Conservation (phyloP, 2,329 filamentous ascomycete species). For the Trematosphaeria pertusa region DNA sequence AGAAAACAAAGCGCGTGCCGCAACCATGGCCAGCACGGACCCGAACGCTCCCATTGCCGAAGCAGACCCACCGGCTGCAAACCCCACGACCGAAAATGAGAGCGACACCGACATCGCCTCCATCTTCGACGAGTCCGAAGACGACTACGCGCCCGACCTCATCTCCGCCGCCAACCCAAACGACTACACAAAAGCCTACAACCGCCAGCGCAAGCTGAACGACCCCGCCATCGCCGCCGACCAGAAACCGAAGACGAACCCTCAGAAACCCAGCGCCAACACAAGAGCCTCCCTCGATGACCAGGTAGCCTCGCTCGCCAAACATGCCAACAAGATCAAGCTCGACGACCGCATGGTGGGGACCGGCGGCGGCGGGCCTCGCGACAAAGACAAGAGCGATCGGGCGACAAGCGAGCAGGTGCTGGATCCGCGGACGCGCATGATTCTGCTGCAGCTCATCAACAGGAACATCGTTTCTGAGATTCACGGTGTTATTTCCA, state of each 20-base stretch:
- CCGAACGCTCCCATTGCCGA: too few species aligned
- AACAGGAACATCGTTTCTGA: constrained; percentile 89
- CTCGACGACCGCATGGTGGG: constrained; percentile 69
- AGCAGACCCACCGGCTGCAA: too few species aligned
- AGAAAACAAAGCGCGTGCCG: background rate
- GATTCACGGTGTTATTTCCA: constrained; percentile 93
- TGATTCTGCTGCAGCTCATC: constrained; percentile 96
- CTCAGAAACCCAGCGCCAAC: constrained; percentile 74
- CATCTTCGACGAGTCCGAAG: constrained; percentile 64
- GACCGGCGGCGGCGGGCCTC: constrained; percentile 52
- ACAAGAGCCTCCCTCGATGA: constrained; percentile 83
- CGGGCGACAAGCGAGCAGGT: constrained; percentile 95
- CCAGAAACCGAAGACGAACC: constrained; percentile 73
- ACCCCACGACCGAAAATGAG: constrained; percentile 45
- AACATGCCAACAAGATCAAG: constrained; percentile 84
- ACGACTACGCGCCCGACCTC: constrained; percentile 63
- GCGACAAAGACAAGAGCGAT: constrained; percentile 85
- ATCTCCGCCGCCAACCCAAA: constrained; percentile 63
- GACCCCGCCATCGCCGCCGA: constrained; percentile 57
- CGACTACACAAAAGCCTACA: constrained; percentile 87
- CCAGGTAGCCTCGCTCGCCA: constrained; percentile 82
- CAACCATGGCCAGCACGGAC: constrained; percentile 14
- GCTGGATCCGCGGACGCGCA: constrained; percentile 88
- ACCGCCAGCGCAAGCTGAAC: constrained; percentile 77
- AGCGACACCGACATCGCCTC: constrained; percentile 71